Conservation (phyloP, 305 asterid species). For the Petunia hybrid region DNA sequence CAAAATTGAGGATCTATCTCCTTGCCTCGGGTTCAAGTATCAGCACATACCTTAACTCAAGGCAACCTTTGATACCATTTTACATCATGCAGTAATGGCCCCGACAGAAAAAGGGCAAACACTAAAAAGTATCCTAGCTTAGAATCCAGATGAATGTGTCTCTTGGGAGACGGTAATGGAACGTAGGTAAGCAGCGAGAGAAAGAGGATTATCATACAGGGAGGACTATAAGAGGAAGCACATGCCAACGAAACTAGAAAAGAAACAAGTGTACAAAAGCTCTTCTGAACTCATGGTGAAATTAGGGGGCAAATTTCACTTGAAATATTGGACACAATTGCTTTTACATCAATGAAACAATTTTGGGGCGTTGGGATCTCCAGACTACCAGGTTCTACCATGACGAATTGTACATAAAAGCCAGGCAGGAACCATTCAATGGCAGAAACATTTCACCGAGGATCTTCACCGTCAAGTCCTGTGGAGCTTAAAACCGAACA, state of each 20-base stretch:
- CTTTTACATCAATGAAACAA: constrained; percentile 46
- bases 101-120: constrained; percentile 13
- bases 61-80: no score
- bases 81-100: no score
- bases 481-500: constrained; percentile 76
- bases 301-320: constrained; percentile 36
- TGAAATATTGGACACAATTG: constrained; percentile 40
- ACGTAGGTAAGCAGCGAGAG: constrained; percentile 34
- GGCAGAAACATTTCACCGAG: constrained; percentile 39
- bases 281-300: background rate
- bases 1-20: no score
- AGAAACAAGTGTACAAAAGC: constrained; percentile 47
- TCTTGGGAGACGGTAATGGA: background rate
- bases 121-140: background rate
- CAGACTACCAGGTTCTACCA: constrained; percentile 19
- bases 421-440: constrained; percentile 45
- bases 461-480: constrained; percentile 46
- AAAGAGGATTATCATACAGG: constrained; percentile 37
- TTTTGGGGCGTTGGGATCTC: constrained; percentile 43
- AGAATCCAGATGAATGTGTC: background rate
- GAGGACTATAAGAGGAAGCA: constrained; percentile 41
- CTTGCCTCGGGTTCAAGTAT: no score
- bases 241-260: constrained; percentile 44
- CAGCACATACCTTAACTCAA: no score
- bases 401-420: constrained; percentile 36